Evolutionary conservation across 139 green algal genomes (phyloP).

Genomic region (Gonium pectorale): DNA sequence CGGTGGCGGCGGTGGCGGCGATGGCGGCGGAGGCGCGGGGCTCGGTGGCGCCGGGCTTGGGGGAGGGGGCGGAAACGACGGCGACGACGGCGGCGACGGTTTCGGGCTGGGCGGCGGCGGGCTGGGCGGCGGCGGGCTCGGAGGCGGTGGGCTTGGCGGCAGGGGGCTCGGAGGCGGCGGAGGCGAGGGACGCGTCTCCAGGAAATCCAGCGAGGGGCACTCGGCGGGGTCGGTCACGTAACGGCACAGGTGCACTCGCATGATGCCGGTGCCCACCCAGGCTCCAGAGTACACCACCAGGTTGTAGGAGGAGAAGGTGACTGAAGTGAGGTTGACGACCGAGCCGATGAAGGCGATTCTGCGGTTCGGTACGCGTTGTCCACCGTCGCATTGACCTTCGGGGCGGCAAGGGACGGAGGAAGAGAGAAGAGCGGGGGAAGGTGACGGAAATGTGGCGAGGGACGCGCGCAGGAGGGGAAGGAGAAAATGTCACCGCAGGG

Average conservation of each 20-base stretch:
- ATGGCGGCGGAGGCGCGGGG: neutral
- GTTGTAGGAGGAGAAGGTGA: neutral
- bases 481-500: too few species aligned
- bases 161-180: neutral
- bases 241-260: slow-evolving; percentile 30
- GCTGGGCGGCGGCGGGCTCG: slow-evolving; percentile 8
- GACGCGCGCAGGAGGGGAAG: too few species aligned
- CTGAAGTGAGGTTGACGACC: neutral
- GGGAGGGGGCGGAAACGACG: neutral
- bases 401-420: too few species aligned
- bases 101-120: neutral
- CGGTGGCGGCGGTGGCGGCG: neutral
- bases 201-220: neutral
- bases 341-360: neutral
- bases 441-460: too few species aligned
- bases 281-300: slow-evolving; percentile 16
- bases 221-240: neutral
- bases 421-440: too few species aligned
- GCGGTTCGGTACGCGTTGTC: slow-evolving; percentile 9
- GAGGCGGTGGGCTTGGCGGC: neutral
- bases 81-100: neutral
- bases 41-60: neutral
- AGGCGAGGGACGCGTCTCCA: neutral
- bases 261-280: slow-evolving; percentile 6
- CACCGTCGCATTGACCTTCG: neutral